Evolutionary conservation across 106 monocot species (phyloP).

Genomic region (Chionographis japonica): DNA sequence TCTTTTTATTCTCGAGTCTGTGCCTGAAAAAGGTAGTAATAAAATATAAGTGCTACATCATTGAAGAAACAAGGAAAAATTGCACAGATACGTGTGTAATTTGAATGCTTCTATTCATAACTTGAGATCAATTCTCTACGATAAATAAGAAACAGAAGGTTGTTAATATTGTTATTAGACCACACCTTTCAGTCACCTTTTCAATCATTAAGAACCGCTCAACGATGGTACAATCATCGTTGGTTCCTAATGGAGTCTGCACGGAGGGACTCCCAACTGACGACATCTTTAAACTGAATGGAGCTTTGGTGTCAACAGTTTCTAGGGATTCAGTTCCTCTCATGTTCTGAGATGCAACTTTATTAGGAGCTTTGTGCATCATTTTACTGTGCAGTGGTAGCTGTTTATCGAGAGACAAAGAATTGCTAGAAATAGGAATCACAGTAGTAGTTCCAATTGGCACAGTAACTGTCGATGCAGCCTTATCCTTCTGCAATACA

Average conservation of each 20-base stretch:
- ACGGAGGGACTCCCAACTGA: not conserved
- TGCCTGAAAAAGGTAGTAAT: constrained; percentile 2
- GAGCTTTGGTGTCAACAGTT: not conserved
- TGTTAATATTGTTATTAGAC: not conserved
- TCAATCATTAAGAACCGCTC: constrained; percentile 15
- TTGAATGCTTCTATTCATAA: too few species aligned
- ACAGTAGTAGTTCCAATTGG: constrained; percentile 1
- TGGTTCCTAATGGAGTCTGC: not conserved
- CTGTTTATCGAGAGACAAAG: not conserved
- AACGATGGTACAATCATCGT: not conserved
- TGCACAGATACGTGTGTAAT: too few species aligned
- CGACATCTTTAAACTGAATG: not conserved
- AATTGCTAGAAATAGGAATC: not conserved
- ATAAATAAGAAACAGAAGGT: too few species aligned
- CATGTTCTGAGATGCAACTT: constrained; percentile 5
- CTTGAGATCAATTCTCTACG: too few species aligned
- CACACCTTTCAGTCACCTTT: constrained; percentile 9
- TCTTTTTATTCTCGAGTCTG: constrained; percentile 14
- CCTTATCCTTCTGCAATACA: constrained; percentile 6
- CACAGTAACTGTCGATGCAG: not conserved
- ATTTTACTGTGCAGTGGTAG: not conserved
- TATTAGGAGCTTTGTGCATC: not conserved
- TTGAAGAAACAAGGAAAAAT: not conserved
- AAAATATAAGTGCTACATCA: not conserved
- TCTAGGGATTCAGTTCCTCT: constrained; percentile 1